Base-by-base conservation (phyloP, 345 rosid genomes). In the Pistacia integerrima region DNA sequence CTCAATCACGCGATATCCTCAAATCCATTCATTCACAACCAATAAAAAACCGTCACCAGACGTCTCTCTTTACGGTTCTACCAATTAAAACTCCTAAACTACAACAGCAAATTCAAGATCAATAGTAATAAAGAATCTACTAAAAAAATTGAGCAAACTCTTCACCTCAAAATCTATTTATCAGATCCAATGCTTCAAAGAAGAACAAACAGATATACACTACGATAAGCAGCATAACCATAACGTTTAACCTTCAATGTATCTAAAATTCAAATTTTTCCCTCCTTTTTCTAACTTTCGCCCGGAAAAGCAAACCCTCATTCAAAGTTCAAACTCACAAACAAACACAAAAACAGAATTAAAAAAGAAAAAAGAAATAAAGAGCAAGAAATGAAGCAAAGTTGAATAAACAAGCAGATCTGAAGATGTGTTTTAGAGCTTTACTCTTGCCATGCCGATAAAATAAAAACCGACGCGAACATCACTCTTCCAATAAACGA, bases 401-500 rank as follows among this genome's bases (percentile, higher is more conserved):
- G 67, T 1, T 4, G 57, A 30, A 48, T 18, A 44, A 17, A 73
- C 70, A 36, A 52, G 73, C 70, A 84, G 84, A 86, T 85, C 85
- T 78, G 66, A 65, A 18, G 17, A 73, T 36, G 46, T 20, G 67
- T 63, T 60, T 60, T 9, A 41, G 81, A 46, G 65, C 67, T 78
- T 85, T 88, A 90, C 97, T 87, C 89, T 76, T 91, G 90, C 89
- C 86, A 91, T 68, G 97, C 97, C 36, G 93, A 87, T 71, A 91
- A 89, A 77, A 91, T 82, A 73, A 91, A 91, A 61, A 91, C 80
- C 49, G 96, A 88, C 18, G 87, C 93, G 77, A 91, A 90, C 61
- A 91, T 85, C 54, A 88, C 90, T 82, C 93, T 84, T 17, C 96
- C 93, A 35, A 90, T 57, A 64, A 90, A 88, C 4, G 97, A 87